Conservation (phyloP, 257 asterid genomes). For the Ilex aquifolium region DNA sequence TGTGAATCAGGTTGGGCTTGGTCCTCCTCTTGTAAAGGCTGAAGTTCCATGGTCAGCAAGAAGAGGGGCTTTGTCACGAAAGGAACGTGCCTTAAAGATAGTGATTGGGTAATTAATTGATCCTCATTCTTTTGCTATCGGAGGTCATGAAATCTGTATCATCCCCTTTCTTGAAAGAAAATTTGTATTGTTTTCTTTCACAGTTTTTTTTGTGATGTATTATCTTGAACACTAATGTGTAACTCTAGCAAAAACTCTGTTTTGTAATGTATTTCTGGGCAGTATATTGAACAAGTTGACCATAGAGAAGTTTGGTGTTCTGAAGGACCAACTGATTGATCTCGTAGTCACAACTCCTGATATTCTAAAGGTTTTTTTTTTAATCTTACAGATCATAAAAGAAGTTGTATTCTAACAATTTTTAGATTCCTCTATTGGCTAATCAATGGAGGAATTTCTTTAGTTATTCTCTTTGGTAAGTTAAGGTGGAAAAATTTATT, state of each 20-base stretch:
- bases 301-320: slow-evolving; percentile 21
- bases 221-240: background rate
- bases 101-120: slow-evolving; percentile 16
- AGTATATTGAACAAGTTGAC: slow-evolving; percentile 27
- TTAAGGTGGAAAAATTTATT: background rate
- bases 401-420: background rate
- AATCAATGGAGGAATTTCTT: background rate
- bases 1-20: too few species aligned
- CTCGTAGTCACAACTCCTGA: slow-evolving; percentile 20
- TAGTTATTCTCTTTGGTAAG: background rate
- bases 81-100: slow-evolving; percentile 20
- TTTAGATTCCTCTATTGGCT: background rate
- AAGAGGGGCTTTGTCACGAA: slow-evolving; percentile 15
- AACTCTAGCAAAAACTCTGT: background rate
- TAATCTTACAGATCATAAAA: too few species aligned
- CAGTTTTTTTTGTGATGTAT: background rate
- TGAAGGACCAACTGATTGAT: slow-evolving; percentile 15
- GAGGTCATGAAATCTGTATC: too few species aligned
- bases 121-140: too few species aligned
- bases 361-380: slow-evolving; percentile 12
- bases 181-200: too few species aligned
- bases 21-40: slow-evolving; percentile 18
- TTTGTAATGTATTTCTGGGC: slow-evolving; percentile 1
- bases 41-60: slow-evolving; percentile 21
- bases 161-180: too few species aligned